Percentiles rank a stretch among this genome's conserved stretches.
Conservation (phyloP, 176 grass and related monocot genomes). For the Hordeum vulgare region MorexV3_pseudomolecules_assembly NC_058524.1:594993788-594994287, state of each 20-base stretch:
- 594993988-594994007: neutral
- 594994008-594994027: neutral
- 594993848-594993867: neutral
- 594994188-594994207: too few species aligned
- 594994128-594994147: too few species aligned
- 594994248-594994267: too few species aligned
- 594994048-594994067: neutral
- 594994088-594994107: too few species aligned
- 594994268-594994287: too few species aligned
- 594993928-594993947: constrained; percentile 74
- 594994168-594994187: too few species aligned
- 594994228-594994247: too few species aligned
- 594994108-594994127: too few species aligned
- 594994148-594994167: too few species aligned
- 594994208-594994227: too few species aligned
- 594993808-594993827: constrained; percentile 68
- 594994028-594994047: neutral
- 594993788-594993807: constrained; percentile 70
- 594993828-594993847: neutral
- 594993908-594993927: constrained; percentile 75
- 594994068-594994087: too few species aligned
- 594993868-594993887: neutral
- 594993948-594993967: constrained; percentile 49
- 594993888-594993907: constrained; percentile 53
- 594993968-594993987: constrained; percentile 49